A percentile compares a stretch with the other conserved stretches of the same genome.
Evolutionary conservation across 805 yeast genomes (phyloP).

Genomic region (Barnettozyma populi): DNA sequence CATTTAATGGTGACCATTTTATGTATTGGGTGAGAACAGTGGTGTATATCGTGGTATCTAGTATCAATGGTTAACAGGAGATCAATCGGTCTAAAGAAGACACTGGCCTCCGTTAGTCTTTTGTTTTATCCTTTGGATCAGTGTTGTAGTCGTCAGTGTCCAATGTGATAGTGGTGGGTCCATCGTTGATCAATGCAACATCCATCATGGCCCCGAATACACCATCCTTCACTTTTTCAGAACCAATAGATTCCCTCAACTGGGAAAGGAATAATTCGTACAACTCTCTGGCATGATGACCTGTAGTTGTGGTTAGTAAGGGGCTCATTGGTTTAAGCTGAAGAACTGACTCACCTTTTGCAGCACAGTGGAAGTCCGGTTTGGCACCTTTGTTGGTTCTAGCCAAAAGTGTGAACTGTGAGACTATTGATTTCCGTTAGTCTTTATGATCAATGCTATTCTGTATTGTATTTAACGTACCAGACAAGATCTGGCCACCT

Average conservation of each 20-base stretch:
- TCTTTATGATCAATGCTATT: slow-evolving; percentile 22
- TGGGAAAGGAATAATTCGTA: slow-evolving; percentile 45
- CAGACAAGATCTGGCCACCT: slow-evolving; percentile 74
- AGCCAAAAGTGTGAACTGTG: slow-evolving; percentile 89
- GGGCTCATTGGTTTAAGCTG: neutral
- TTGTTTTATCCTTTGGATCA: neutral
- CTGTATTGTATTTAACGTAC: slow-evolving; percentile 20
- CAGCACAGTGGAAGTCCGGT: slow-evolving; percentile 92
- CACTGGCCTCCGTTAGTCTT: neutral
- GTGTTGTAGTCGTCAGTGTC: slow-evolving; percentile 44
- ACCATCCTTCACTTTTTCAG: slow-evolving; percentile 75
- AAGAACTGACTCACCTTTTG: slow-evolving; percentile 53
- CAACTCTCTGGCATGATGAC: slow-evolving; percentile 41
- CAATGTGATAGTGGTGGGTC: slow-evolving; percentile 84
- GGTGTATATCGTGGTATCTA: too few relatives aligned
- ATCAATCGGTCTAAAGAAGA: too few relatives aligned
- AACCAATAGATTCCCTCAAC: slow-evolving; percentile 49
- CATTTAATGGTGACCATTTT: too few relatives aligned
- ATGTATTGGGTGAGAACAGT: too few relatives aligned
- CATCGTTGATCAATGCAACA: slow-evolving; percentile 81
- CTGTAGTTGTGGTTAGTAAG: slow-evolving; percentile 54
- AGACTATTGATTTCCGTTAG: slow-evolving; percentile 37
- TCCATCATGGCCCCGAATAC: slow-evolving; percentile 98
- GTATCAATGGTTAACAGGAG: too few relatives aligned
- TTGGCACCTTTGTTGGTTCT: slow-evolving; percentile 85